Base-by-base conservation (phyloP, 352 stramenopile genomes). In the Aphanomyces cochlioides region DNA sequence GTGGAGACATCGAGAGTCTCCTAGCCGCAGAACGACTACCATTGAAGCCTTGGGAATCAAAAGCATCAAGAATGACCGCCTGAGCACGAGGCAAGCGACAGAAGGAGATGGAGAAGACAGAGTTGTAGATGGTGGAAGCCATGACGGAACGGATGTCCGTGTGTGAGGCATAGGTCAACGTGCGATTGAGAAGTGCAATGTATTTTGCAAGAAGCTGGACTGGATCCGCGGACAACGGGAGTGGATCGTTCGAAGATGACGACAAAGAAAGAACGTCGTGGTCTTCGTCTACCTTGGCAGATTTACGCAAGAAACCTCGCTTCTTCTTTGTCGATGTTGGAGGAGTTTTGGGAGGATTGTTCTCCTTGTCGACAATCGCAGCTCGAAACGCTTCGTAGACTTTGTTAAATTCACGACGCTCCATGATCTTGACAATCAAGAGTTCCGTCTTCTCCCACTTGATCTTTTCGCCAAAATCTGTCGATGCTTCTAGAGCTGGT, bases 351-450 rank as follows among this genome's bases (percentile, higher is more conserved):
- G 50, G 8, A 12, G 19, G 7, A 28, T 58, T 58, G 21, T 58
- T 28, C 54, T 61, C 43, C 15, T 48, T 56, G 59, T 67, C 59
- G 10, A 57, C 59, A 21, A 36, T 34, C 17, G 43, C 43, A 10
- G n/a, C 41, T 10, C 28, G 6, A 37, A 56, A 67, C 4, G 59
- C 59, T 37, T 67, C 59, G 28, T 67, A 67, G 8, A 67, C 59
- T 15, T 67, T 67, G 38, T 48, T 7, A 36, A 67, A 67, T 34
- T 67, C 59, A 28, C 59, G 59, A 12, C 59, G 59, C 28, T 67
- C 59, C 59, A 67, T 67, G 59, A 67, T n/a, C 28, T 67, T 67
- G 40, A 67, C 39, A 8, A 67, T 56, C 17, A 67, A 19, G 39
- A 50, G n/a, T 45, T 67, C 59, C 5, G 59, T 34, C 19, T 67